Evolutionary conservation across 768 basidiomycete genomes (phyloP).

Genomic region (Goffeauzyma gilvescens): DNA sequence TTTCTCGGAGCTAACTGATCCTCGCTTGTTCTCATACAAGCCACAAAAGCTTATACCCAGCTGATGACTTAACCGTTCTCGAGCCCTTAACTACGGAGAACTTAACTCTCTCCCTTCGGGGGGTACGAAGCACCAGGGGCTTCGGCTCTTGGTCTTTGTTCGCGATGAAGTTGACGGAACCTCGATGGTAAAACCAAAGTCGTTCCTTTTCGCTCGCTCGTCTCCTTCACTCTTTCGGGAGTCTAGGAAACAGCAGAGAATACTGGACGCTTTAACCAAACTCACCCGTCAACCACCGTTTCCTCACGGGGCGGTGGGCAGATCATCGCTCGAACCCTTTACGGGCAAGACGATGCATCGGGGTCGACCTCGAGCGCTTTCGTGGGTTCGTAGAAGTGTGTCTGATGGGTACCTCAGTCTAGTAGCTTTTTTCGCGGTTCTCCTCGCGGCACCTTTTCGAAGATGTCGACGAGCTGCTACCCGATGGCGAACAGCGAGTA

Average conservation of each 20-base stretch:
- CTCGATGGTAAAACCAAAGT: not conserved
- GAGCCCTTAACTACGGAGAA: too few relatives aligned
- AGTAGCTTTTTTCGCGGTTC: slow-evolving; percentile 2
- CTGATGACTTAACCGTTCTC: slow-evolving; percentile 13
- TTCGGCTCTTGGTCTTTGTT: not conserved
- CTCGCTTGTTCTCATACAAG: slow-evolving; percentile 15
- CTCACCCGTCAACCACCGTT: slow-evolving; percentile 1
- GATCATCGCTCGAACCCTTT: not conserved
- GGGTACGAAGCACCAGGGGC: slow-evolving; percentile 9
- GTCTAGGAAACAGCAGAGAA: slow-evolving; percentile 1
- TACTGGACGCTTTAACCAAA: not conserved
- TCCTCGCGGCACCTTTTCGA: too few relatives aligned
- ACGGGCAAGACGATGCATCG: too few relatives aligned
- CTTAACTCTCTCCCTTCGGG: too few relatives aligned
- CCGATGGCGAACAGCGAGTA: too few relatives aligned
- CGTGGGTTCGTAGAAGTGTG: slow-evolving; percentile 13
- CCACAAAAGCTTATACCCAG: slow-evolving; percentile 14
- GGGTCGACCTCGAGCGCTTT: slow-evolving; percentile 6
- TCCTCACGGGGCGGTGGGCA: not conserved
- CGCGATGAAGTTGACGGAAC: slow-evolving; percentile 2
- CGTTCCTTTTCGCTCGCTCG: slow-evolving; percentile 1
- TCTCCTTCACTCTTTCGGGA: not conserved
- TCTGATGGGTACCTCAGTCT: slow-evolving; percentile 10
- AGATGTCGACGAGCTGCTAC: too few relatives aligned
- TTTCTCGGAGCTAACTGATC: slow-evolving; percentile 16